Evolutionary conservation across 495 filamentous ascomycete genomes (phyloP).

Genomic region (Penicillium paradoxum): DNA sequence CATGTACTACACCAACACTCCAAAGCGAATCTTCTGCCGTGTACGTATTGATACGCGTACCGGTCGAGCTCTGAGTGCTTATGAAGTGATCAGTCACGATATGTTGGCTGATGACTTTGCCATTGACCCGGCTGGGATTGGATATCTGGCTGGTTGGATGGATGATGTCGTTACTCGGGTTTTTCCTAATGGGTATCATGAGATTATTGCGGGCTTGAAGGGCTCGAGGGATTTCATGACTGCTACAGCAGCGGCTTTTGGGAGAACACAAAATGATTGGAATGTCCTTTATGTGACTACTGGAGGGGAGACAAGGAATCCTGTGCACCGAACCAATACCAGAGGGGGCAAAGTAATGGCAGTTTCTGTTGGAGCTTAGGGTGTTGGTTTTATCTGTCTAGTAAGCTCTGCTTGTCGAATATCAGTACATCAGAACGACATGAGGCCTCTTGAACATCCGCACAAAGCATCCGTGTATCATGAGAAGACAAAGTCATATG

Average conservation of each 20-base stretch:
- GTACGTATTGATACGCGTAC: slow-evolving; percentile 22
- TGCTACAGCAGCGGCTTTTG: background rate
- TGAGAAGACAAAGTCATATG: background rate
- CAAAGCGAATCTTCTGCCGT: slow-evolving; percentile 22
- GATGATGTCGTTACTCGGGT: slow-evolving; percentile 2
- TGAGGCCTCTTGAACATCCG: background rate
- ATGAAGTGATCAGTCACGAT: slow-evolving; percentile 3
- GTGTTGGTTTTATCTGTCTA: background rate
- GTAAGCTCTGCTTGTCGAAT: background rate
- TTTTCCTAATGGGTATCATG: background rate
- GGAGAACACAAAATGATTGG: background rate
- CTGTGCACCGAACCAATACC: background rate
- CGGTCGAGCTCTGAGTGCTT: slow-evolving; percentile 11
- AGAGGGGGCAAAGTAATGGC: slow-evolving; percentile 8
- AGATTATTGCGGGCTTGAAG: background rate
- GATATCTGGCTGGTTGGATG: slow-evolving; percentile 1
- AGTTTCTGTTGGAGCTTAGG: background rate
- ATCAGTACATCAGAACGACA: background rate
- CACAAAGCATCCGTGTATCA: background rate
- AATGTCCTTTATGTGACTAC: slow-evolving; percentile 8
- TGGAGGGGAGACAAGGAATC: slow-evolving; percentile 3
- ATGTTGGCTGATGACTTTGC: slow-evolving; percentile 7
- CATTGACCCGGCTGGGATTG: background rate
- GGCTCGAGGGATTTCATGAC: background rate
- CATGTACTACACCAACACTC: slow-evolving; percentile 36